Evolutionary conservation across 2,329 filamentous ascomycete species (phyloP).

Genomic region (Stachybotrys echinatus): DNA sequence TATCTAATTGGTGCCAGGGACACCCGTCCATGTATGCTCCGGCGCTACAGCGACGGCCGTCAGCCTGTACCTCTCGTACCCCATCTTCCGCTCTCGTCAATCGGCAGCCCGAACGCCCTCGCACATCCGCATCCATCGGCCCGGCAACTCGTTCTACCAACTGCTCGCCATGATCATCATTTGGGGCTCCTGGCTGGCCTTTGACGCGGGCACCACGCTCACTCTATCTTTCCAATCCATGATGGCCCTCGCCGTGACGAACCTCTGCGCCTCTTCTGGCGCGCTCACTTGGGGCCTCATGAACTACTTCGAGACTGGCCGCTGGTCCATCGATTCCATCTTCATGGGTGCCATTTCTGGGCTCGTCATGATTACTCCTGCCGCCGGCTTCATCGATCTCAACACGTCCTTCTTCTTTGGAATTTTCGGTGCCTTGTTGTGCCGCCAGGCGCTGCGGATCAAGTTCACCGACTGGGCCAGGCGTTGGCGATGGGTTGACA

Average conservation of each 20-base stretch:
- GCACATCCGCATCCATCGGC: constrained; percentile 9
- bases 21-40: constrained; percentile 10
- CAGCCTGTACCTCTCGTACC: constrained; percentile 11
- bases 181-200: constrained; percentile 12
- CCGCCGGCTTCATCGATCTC: constrained; percentile 40
- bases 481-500: constrained; percentile 10
- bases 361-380: constrained; percentile 46
- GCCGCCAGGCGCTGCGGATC: constrained; percentile 30
- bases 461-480: constrained; percentile 9
- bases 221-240: constrained; percentile 10
- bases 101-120: constrained; percentile 6
- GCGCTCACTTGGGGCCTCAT: constrained; percentile 9
- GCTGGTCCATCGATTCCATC: constrained; percentile 41
- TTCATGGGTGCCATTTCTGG: constrained; percentile 49
- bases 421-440: constrained; percentile 37
- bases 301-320: constrained; percentile 9
- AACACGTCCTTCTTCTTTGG: constrained; percentile 43
- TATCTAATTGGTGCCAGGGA: constrained; percentile 2
- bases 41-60: constrained; percentile 10
- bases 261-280: constrained; percentile 8
- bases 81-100: constrained; percentile 9
- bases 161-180: constrained; percentile 10
- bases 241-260: constrained; percentile 11
- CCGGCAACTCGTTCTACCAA: constrained; percentile 11
- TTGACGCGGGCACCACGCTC: constrained; percentile 11